Conservation (phyloP, 495 filamentous ascomycete species). For the Mytilinidion resinicola region DNA sequence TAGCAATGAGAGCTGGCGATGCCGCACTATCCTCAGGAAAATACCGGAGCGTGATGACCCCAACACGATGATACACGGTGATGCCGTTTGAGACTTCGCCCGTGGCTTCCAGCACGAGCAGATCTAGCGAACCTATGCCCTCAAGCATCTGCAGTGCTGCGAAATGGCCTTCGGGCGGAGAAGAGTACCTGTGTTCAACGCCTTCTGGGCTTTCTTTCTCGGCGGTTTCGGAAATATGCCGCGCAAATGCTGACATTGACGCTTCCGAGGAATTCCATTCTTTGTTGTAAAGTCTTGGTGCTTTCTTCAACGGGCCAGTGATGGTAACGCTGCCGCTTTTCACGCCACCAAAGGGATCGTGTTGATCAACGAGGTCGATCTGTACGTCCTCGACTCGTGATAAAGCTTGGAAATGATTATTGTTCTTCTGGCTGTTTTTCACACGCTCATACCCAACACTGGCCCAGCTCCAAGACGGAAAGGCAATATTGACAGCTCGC, state of each 20-base stretch:
- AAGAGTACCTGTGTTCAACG: constrained; percentile 3
- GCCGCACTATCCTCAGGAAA: not conserved
- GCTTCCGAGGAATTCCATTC: not conserved
- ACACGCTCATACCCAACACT: not conserved
- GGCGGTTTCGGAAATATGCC: constrained; percentile 1
- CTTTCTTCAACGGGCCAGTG: not conserved
- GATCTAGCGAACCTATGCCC: constrained; percentile 4
- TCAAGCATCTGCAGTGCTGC: constrained; percentile 6
- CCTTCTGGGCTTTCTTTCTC: constrained; percentile 4
- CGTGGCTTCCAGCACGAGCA: constrained; percentile 6
- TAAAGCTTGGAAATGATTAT: not conserved
- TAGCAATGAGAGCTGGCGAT: not conserved
- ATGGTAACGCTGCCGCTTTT: constrained; percentile 2
- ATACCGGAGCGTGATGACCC: constrained; percentile 3
- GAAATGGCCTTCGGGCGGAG: constrained; percentile 1
- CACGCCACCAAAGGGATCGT: constrained; percentile 6
- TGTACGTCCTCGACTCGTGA: not conserved
- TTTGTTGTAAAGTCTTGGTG: constrained; percentile 6
- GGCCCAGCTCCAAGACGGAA: constrained; percentile 4
- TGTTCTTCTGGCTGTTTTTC: not conserved
- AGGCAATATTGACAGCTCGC: not conserved
- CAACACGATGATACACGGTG: not conserved
- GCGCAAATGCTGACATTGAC: constrained; percentile 2
- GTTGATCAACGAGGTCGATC: constrained; percentile 1
- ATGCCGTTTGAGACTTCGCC: not conserved